phyloP scores from a whole-genome alignment of 2,329 filamentous ascomycete genomes.

The Fusarium sacchari region DNA sequence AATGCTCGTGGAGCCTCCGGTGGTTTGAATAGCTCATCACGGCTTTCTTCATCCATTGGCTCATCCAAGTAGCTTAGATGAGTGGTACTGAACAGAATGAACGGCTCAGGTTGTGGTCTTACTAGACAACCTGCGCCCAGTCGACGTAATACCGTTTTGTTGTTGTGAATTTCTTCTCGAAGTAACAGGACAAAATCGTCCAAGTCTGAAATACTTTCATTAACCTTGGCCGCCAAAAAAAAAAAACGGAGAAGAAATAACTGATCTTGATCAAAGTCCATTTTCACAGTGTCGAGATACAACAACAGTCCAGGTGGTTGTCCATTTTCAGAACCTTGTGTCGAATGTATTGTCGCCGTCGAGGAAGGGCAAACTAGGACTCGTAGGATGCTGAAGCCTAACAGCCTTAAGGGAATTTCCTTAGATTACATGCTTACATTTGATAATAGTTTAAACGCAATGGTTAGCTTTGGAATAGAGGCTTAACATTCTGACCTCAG shows the following conservation, averaged over 20 bases:
- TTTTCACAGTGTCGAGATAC: background rate
- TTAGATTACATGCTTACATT: no score
- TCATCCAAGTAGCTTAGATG: background rate
- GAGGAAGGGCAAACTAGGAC: background rate
- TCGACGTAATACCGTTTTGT: background rate
- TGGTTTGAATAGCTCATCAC: background rate
- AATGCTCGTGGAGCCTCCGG: background rate
- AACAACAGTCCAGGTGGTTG: background rate
- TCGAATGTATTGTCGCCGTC: background rate
- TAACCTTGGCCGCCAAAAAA: rapidly evolving
- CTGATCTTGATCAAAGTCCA: rapidly evolving
- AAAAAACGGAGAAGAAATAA: background rate
- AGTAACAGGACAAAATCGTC: background rate
- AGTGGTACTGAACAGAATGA: background rate
- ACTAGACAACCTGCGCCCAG: rapidly evolving
- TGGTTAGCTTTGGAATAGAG: no score
- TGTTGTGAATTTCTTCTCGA: background rate
- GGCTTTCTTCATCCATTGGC: background rate
- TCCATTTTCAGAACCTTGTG: rapidly evolving
- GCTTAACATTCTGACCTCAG: no score
- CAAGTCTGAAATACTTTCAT: background rate
- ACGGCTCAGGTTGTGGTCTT: background rate
- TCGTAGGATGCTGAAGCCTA: background rate
- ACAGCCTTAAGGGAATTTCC: rapidly evolving
- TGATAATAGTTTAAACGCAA: no score